These are phyloP conservation scores for Arctostaphylos glauca DNA, from an alignment of 148 eudicot genomes.

Conservation along the genomic window DNA sequence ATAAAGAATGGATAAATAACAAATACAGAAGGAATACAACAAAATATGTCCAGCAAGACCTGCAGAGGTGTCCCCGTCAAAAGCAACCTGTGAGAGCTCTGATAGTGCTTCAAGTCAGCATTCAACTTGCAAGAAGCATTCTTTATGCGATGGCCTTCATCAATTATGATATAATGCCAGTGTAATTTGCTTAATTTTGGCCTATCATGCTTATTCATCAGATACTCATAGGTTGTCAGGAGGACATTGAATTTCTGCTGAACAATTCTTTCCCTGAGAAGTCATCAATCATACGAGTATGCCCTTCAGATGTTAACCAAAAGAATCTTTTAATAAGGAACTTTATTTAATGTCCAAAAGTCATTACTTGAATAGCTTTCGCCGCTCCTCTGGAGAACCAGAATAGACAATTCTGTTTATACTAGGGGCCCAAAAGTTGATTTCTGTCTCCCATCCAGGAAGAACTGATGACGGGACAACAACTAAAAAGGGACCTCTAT, in stretches of 20 bases:
- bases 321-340: background rate
- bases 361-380: conserved; percentile 81
- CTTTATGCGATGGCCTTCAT: conserved; percentile 98
- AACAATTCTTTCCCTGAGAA: conserved; percentile 75
- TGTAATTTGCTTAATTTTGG: conserved; percentile 86
- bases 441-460: conserved; percentile 93
- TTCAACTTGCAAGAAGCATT: conserved; percentile 99
- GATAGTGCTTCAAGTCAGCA: conserved; percentile 93
- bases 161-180: conserved; percentile 96
- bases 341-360: conserved; percentile 11
- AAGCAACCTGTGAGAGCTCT: conserved; percentile 86
- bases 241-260: conserved; percentile 95
- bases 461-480: conserved; percentile 98
- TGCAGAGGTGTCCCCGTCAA: conserved; percentile 97
- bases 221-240: conserved; percentile 91
- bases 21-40: background rate
- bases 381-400: conserved; percentile 95
- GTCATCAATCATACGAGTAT: conserved; percentile 4
- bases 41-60: conserved; percentile 38
- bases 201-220: conserved; percentile 99
- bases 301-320: conserved; percentile 4
- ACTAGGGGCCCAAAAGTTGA: conserved; percentile 90
- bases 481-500: conserved; percentile 93
- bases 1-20: background rate
- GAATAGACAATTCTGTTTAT: conserved; percentile 87